Base-by-base conservation (phyloP, 352 stramenopile genomes). In the Phytophthora pistaciae region DNA sequence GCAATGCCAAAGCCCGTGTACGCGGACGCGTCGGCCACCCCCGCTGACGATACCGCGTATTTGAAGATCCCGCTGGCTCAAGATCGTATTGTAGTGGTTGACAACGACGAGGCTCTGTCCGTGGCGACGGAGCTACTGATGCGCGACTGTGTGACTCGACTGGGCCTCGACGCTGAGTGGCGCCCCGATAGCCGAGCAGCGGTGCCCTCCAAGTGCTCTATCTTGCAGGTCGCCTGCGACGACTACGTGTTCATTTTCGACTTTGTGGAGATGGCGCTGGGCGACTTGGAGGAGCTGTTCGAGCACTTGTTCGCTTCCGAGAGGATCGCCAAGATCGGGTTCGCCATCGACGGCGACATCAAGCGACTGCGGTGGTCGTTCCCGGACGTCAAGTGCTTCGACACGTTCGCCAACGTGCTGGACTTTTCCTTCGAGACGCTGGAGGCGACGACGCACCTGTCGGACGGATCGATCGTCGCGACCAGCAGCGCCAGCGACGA, bases 151-250 rank as follows among this genome's bases (percentile, higher is more conserved):
- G 70, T 91, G 6, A 66, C 52, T 23, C 73, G 74, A 13, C 55
- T 94, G 1, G 84, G 81, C 18, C 81, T 92, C n/a, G 87, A 94
- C 31, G 84, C 81, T 13, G 87, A 94, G 58, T 94, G 87, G 87
- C 81, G 84, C 5, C 84, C 84, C 3, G 87, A 94, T 58, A 68
- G 66, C 6, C 65, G 70, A 53, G 79, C 74, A 3, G 62, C 75
- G 20, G 62, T 77, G 21, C 84, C 88, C 52, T 92, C 86, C 6
- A 86, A 85, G 46, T 91, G 83, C 61, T 87, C 87, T 1, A 79
- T 92, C 40, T 74, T 94, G 38, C 84, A 92, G 58, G 74, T 92
- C 50, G 84, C 87, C 27, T 94, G 84, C 38, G 75, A 82, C n/a
- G 75, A 76, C 23, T 81, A 89, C 52, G 80, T 88, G 18, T 92